Evolutionary conservation across 1,139 yeast species (phyloP).

Genomic region (Yarrowia galli): DNA sequence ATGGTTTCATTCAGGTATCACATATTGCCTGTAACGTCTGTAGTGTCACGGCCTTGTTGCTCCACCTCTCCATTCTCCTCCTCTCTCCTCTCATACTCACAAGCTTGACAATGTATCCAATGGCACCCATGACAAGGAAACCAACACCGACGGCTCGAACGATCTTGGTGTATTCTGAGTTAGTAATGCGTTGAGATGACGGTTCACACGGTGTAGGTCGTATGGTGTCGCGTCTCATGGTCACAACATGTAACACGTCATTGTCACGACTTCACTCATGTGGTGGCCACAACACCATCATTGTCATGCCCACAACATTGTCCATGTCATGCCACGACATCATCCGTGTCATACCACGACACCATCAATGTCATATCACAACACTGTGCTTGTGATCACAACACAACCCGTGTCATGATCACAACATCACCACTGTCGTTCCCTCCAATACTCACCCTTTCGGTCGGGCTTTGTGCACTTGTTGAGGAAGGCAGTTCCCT

Average conservation of each 20-base stretch:
- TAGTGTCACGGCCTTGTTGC: too few species aligned
- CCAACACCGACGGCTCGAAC: constrained; percentile 97
- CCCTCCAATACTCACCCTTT: constrained; percentile 61
- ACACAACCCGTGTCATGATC: background rate
- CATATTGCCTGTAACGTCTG: too few species aligned
- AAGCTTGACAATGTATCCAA: constrained; percentile 93
- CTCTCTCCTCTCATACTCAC: constrained; percentile 40
- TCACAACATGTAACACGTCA: too few species aligned
- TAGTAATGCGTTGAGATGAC: background rate
- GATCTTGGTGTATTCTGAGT: constrained; percentile 78
- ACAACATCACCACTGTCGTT: background rate
- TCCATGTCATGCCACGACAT: background rate
- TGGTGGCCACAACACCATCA: too few species aligned
- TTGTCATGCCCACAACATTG: too few species aligned
- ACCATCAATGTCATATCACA: background rate
- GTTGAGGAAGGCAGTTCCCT: constrained; percentile 84
- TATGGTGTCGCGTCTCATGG: too few species aligned
- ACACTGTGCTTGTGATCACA: background rate
- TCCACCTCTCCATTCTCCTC: too few species aligned
- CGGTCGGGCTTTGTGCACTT: constrained; percentile 93
- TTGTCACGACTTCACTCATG: too few species aligned
- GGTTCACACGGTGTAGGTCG: too few species aligned
- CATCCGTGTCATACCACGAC: background rate
- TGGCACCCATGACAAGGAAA: constrained; percentile 96
- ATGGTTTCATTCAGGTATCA: too few species aligned